Conservation (phyloP, 768 basidiomycete genomes). For the Rhodotorula paludigena region DNA sequence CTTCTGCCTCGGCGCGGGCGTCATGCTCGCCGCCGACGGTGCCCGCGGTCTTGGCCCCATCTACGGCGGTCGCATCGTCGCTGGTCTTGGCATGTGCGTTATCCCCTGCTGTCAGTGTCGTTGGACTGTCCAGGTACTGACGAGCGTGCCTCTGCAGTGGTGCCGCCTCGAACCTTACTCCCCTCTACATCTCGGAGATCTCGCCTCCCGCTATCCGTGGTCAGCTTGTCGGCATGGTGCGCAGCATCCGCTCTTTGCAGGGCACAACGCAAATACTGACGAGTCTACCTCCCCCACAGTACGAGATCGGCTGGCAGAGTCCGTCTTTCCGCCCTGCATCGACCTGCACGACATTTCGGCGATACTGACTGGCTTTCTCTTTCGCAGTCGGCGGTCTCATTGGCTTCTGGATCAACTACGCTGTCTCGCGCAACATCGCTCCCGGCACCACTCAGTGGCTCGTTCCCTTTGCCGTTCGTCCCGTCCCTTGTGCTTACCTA, state of each 20-base stretch:
- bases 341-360: slow-evolving; percentile 24
- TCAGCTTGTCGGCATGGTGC: slow-evolving; percentile 53
- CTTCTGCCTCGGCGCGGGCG: slow-evolving; percentile 60
- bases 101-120: too few relatives aligned
- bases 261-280: too few relatives aligned
- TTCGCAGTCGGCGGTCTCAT: slow-evolving; percentile 45
- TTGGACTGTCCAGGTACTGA: too few relatives aligned
- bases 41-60: slow-evolving; percentile 44
- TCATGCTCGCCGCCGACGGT: slow-evolving; percentile 39
- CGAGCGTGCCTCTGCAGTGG: slow-evolving; percentile 17
- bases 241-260: too few relatives aligned
- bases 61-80: slow-evolving; percentile 53
- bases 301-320: slow-evolving; percentile 55
- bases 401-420: slow-evolving; percentile 47
- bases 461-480: slow-evolving; percentile 44
- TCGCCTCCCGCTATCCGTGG: slow-evolving; percentile 49
- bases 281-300: too few relatives aligned
- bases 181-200: slow-evolving; percentile 55
- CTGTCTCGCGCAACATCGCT: slow-evolving; percentile 31
- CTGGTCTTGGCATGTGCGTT: slow-evolving; percentile 48
- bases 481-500: not conserved
- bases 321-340: slow-evolving; percentile 37
- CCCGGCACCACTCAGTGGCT: slow-evolving; percentile 50
- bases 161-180: slow-evolving; percentile 43
- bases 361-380: slow-evolving; percentile 19